Evolutionary conservation across 2,329 filamentous ascomycete genomes (phyloP).

Genomic region (Microdochium trichocladiopsis): DNA sequence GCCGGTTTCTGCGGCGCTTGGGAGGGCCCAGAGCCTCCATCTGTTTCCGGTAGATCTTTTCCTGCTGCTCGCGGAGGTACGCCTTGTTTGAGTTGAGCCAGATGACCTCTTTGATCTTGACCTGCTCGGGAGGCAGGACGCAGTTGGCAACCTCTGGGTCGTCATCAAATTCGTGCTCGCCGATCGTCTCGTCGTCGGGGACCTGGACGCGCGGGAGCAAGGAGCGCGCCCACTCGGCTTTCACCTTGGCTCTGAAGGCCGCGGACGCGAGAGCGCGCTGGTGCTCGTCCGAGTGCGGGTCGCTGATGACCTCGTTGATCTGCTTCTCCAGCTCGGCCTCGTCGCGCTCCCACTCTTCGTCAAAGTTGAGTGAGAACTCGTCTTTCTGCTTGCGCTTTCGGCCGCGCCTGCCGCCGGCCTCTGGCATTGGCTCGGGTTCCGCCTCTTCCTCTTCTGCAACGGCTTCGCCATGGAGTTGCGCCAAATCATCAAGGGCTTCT

Average conservation of each 20-base stretch:
- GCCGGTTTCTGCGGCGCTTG: slow-evolving; percentile 47
- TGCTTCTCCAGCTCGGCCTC: slow-evolving; percentile 62
- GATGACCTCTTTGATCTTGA: slow-evolving; percentile 77
- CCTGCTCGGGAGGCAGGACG: slow-evolving; percentile 65
- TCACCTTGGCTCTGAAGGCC: slow-evolving; percentile 45
- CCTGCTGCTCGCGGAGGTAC: slow-evolving; percentile 81
- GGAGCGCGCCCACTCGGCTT: slow-evolving; percentile 43
- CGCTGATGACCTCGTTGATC: slow-evolving; percentile 63
- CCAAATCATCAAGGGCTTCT: slow-evolving; percentile 34
- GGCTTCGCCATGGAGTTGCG: slow-evolving; percentile 15
- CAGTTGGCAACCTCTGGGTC: slow-evolving; percentile 84
- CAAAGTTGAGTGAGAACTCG: slow-evolving; percentile 42
- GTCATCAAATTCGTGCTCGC: slow-evolving; percentile 77
- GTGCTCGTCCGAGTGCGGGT: slow-evolving; percentile 47
- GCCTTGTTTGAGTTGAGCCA: slow-evolving; percentile 96
- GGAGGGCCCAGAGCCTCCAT: slow-evolving; percentile 41
- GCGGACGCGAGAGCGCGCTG: slow-evolving; percentile 51
- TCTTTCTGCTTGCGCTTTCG: slow-evolving; percentile 14
- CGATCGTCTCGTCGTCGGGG: slow-evolving; percentile 59
- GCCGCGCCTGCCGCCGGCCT: slow-evolving; percentile 12
- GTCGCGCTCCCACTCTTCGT: slow-evolving; percentile 55
- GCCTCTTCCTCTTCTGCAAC: slow-evolving; percentile 25
- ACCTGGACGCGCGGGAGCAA: slow-evolving; percentile 39
- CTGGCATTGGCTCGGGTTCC: slow-evolving; percentile 14
- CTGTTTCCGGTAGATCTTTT: slow-evolving; percentile 72